These are phyloP conservation scores for Coleophoma crateriformis DNA, from an alignment of 2,329 filamentous ascomycete genomes.

Conservation along the genomic window DNA sequence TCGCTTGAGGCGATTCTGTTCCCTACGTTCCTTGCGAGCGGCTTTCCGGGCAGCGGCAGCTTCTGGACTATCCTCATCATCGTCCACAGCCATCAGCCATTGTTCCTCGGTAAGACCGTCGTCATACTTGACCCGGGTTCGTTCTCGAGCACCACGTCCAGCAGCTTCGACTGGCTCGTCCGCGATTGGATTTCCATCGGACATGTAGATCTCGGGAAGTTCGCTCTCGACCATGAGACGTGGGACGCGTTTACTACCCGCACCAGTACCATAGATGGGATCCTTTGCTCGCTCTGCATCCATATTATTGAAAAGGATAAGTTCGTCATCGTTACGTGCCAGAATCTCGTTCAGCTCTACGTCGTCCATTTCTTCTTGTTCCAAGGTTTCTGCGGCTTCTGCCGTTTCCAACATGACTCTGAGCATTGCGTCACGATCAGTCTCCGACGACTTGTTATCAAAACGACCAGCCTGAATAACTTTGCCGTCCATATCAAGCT, in stretches of 20 bases:
- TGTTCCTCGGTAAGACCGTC: conserved; percentile 98
- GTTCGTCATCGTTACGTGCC: conserved; percentile 78
- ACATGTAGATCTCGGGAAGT: conserved; percentile 88
- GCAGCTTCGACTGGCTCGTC: conserved; percentile 74
- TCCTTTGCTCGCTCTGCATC: conserved; percentile 68
- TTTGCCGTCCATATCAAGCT: conserved; percentile 98
- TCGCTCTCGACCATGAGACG: conserved; percentile 85
- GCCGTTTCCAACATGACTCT: conserved; percentile 87
- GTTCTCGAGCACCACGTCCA: conserved; percentile 90
- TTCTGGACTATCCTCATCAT: conserved; percentile 91
- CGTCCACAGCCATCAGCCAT: conserved; percentile 96
- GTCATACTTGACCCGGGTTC: conserved; percentile 91
- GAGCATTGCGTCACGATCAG: conserved; percentile 94
- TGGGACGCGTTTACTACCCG: conserved; percentile 58
- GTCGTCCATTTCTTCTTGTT: conserved; percentile 97
- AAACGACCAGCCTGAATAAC: conserved; percentile 99
- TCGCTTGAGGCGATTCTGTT: conserved; percentile 68
- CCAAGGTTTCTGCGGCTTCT: conserved; percentile 59
- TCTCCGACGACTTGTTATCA: conserved; percentile 98
- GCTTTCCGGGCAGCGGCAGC: conserved; percentile 88
- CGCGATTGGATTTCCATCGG: conserved; percentile 73
- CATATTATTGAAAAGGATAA: conserved; percentile 72
- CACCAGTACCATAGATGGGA: conserved; percentile 63
- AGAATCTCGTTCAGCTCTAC: conserved; percentile 95
- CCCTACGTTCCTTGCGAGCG: conserved; percentile 75